Conservation (phyloP, 2,329 filamentous ascomycete genomes). For the Mollisia scopiformis region DNA sequence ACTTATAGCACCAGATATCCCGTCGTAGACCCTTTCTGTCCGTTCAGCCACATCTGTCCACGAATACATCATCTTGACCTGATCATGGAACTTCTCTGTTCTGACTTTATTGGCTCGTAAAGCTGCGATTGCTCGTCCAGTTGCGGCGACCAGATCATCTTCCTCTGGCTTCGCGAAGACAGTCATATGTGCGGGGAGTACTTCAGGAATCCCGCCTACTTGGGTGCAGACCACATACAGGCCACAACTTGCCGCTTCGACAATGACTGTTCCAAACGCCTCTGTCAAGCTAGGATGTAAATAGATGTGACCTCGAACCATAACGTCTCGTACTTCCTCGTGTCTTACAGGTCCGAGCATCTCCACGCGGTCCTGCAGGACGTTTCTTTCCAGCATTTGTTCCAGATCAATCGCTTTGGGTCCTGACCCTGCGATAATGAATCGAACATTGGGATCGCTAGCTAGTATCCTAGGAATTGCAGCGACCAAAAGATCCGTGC, state of each 20-base stretch:
- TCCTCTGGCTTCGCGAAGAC: slow-evolving; percentile 97
- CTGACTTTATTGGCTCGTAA: slow-evolving; percentile 85
- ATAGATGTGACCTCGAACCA: slow-evolving; percentile 96
- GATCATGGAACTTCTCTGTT: slow-evolving; percentile 93
- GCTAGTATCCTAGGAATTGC: slow-evolving; percentile 92
- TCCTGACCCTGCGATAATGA: slow-evolving; percentile 94
- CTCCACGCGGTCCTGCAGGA: slow-evolving; percentile 90
- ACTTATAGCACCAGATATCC: slow-evolving; percentile 83
- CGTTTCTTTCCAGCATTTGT: slow-evolving; percentile 96
- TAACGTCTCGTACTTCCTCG: slow-evolving; percentile 95
- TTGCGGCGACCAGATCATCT: slow-evolving; percentile 89
- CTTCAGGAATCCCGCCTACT: slow-evolving; percentile 95
- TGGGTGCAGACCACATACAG: slow-evolving; percentile 96
- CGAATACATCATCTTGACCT: slow-evolving; percentile 98
- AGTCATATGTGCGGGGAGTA: slow-evolving; percentile 95
- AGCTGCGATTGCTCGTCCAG: slow-evolving; percentile 84
- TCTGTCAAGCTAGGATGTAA: slow-evolving; percentile 94
- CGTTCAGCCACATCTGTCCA: slow-evolving; percentile 95
- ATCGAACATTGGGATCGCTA: slow-evolving; percentile 88
- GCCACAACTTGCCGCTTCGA: slow-evolving; percentile 94
- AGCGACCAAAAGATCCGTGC: slow-evolving; percentile 94
- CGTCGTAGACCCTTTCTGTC: slow-evolving; percentile 93
- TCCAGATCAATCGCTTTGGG: slow-evolving; percentile 97
- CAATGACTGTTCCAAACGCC: slow-evolving; percentile 96
- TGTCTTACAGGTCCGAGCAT: slow-evolving; percentile 91